Percentiles rank a stretch among this genome's conserved stretches.
Evolutionary conservation across 2,329 filamentous ascomycete species (phyloP).

Genomic region (Colletotrichum trifolii): DNA sequence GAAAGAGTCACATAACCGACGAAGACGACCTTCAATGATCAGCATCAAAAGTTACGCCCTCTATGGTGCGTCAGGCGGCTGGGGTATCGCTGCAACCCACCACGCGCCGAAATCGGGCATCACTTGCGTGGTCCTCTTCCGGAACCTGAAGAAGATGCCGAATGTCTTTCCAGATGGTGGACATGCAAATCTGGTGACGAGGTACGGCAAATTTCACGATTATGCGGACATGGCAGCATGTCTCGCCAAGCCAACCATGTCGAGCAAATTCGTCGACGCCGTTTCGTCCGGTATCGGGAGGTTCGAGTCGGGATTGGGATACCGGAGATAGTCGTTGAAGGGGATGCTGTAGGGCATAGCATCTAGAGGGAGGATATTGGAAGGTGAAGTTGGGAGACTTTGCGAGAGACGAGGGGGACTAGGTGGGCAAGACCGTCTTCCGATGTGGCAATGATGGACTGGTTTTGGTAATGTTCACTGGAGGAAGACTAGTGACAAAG

Average conservation of each 20-base stretch:
- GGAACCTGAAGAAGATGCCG: constrained; percentile 53
- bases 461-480: too few relatives aligned
- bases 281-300: constrained; percentile 54
- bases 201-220: constrained; percentile 52
- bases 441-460: constrained; percentile 47
- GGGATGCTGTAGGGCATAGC: constrained; percentile 55
- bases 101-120: constrained; percentile 49
- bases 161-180: constrained; percentile 43
- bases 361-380: constrained; percentile 61
- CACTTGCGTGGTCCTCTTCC: constrained; percentile 53
- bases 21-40: constrained; percentile 24
- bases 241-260: constrained; percentile 43
- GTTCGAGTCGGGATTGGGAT: constrained; percentile 56
- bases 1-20: too few relatives aligned
- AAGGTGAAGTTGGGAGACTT: constrained; percentile 56
- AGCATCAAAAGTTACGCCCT: constrained; percentile 46
- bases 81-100: constrained; percentile 51
- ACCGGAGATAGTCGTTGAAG: constrained; percentile 45
- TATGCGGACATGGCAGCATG: constrained; percentile 45
- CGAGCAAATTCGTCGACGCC: constrained; percentile 47
- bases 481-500: too few relatives aligned
- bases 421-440: constrained; percentile 48
- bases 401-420: constrained; percentile 45
- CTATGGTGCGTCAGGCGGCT: constrained; percentile 57
- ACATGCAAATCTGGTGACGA: constrained; percentile 49